Evolutionary conservation across 140 eudicot genomes (phyloP).

Genomic region (Cichorium intybus): DNA sequence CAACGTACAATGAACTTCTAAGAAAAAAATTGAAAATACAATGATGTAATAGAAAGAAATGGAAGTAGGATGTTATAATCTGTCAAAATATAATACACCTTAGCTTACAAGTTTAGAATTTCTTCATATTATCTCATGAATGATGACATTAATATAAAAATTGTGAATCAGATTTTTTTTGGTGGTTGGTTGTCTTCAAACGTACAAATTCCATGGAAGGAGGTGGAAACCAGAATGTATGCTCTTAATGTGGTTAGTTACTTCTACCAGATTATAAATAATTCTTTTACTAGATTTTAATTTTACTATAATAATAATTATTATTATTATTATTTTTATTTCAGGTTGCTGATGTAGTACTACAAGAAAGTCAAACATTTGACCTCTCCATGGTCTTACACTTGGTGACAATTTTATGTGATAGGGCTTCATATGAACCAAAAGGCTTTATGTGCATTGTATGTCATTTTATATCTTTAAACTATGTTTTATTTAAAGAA

Average conservation of each 20-base stretch:
- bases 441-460: slow-evolving; percentile 92
- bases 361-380: slow-evolving; percentile 57
- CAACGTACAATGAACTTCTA: no score
- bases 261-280: slow-evolving; percentile 10
- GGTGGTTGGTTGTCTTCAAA: slow-evolving; percentile 71
- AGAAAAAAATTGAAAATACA: no score
- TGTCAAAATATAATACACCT: no score
- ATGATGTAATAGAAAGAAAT: no score
- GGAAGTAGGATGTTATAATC: no score
- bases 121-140: background rate
- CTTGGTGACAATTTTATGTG: slow-evolving; percentile 73
- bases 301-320: background rate
- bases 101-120: no score
- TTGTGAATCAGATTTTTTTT: slow-evolving; percentile 53
- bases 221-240: slow-evolving; percentile 84
- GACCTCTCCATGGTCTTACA: slow-evolving; percentile 63
- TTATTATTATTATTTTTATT: no score
- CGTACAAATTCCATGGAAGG: slow-evolving; percentile 73
- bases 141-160: slow-evolving; percentile 4
- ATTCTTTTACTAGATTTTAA: slow-evolving; percentile 1
- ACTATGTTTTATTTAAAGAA: no score
- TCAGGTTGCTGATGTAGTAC: slow-evolving; percentile 91
- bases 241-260: slow-evolving; percentile 82
- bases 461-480: no score
- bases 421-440: slow-evolving; percentile 45